Conservation (phyloP, 177 flowering plant species). For the Telopea speciosissima region DNA sequence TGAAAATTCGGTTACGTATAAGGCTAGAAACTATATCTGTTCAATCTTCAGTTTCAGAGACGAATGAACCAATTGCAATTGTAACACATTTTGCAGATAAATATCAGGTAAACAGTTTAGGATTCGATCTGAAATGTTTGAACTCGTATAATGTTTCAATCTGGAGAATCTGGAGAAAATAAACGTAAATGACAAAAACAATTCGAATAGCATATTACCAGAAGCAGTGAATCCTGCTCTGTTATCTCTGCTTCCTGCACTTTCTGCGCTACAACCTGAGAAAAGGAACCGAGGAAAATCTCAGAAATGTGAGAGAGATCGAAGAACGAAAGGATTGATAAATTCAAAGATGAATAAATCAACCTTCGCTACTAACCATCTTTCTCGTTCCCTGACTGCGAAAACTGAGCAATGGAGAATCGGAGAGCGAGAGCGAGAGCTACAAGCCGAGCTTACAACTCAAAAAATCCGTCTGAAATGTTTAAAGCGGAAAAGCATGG, state of each 20-base stretch:
- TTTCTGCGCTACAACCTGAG: conserved; percentile 76
- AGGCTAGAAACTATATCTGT: not conserved
- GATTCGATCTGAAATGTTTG: not conserved
- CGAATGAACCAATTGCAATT: not conserved
- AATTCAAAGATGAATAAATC: conserved; percentile 1
- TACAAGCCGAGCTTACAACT: too few relatives aligned
- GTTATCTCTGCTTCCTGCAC: conserved; percentile 78
- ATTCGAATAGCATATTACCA: conserved; percentile 34
- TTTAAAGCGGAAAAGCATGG: not conserved
- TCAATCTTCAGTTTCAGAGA: not conserved
- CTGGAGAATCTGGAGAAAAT: not conserved
- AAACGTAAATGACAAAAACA: not conserved
- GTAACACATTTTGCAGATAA: not conserved
- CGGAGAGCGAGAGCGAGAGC: not conserved
- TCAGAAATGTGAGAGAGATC: not conserved
- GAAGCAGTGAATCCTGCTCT: conserved; percentile 86
- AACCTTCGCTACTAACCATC: conserved; percentile 23
- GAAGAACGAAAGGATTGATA: not conserved
- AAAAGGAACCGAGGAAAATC: not conserved
- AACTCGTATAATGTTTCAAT: not conserved
- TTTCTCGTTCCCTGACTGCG: not conserved
- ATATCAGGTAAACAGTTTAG: not conserved
- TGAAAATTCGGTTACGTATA: not conserved
- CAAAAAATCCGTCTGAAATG: not conserved
- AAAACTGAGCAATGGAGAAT: not conserved